phyloP scores from a whole-genome alignment of 495 filamentous ascomycete species.

The Tuber aestivum region DNA sequence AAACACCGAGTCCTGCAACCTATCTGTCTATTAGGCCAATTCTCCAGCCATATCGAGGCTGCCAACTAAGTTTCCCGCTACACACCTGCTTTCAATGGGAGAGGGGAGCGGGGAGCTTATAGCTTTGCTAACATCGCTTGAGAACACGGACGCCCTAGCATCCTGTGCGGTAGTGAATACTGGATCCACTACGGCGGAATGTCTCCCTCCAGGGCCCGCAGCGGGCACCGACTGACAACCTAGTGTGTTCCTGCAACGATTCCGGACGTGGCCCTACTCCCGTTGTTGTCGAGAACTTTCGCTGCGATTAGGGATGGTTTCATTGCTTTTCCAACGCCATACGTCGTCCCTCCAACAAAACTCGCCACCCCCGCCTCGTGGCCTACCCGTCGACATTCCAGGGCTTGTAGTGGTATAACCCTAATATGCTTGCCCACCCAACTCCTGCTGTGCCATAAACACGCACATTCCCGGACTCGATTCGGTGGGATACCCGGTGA shows the following conservation, averaged over 20 bases:
- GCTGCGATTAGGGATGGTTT: constrained; percentile 60
- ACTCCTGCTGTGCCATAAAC: constrained; percentile 53
- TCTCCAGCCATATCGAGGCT: background rate
- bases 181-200: background rate
- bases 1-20: background rate
- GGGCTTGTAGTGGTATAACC: constrained; percentile 48
- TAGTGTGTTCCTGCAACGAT: constrained; percentile 58
- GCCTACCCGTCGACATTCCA: constrained; percentile 51
- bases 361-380: constrained; percentile 66
- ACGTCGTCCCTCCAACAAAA: constrained; percentile 58
- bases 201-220: background rate
- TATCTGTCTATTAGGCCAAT: background rate
- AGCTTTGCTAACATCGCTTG: background rate
- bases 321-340: constrained; percentile 62
- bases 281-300: constrained; percentile 57
- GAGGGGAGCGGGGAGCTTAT: background rate
- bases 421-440: constrained; percentile 51
- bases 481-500: background rate
- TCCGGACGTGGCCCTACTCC: constrained; percentile 48
- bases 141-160: background rate
- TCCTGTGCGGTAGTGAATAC: background rate
- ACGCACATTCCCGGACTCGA: background rate
- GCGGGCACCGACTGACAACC: constrained; percentile 45
- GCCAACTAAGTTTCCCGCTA: background rate
- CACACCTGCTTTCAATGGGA: background rate